Base-by-base conservation (phyloP, 148 eudicot species). In the Rhododendron griersonianum region DNA sequence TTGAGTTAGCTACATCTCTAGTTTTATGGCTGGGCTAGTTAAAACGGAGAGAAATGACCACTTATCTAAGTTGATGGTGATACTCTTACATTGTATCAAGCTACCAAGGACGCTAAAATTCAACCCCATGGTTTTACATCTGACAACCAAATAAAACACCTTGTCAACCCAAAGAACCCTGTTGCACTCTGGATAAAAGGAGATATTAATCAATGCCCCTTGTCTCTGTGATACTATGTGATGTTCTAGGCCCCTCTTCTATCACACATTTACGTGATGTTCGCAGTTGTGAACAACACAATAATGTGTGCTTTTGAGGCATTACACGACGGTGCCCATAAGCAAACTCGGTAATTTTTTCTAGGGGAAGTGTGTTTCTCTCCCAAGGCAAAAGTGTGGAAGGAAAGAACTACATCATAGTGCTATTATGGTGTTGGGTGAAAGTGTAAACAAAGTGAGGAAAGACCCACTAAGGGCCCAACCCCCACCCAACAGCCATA, bases 351-450 rank as follows among this genome's bases (percentile, higher is more conserved):
- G 0, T 23, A 63, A 63, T 2, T 23, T 23, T 33, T 33, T 1
- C 28, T 63, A 7, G 37, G 35, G 11, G 16, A 10, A 67, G 1
- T 28, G 33, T 67, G 11, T 10, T 67, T 11, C 75, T 69, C 75
- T 10, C 6, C 37, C 5, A 13, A 69, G 18, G 75, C 37, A 69
- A 69, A 69, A 30, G 37, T 65, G 73, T 65, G 73, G 7, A 23
- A 63, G 28, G 69, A 21, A 63, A n/a, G 30, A 63, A 13, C 28
- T 23, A 53, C 53, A 33, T 5, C 23, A 57, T 5, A 59, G 21
- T 53, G 44, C 18, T 30, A 82, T 61, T 19, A 82, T 82, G 48
- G 47, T 59, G 84, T 82, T 61, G n/a, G 84, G 84, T 61, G 63
- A 82, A 82, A 82, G 75, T 21, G 51, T 11, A 5, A 82, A 41